Percentiles rank a stretch among this genome's conserved stretches.
These are phyloP conservation scores for Oxyria digyna DNA, from an alignment of 148 eudicot genomes.

Conservation along the genomic window DNA sequence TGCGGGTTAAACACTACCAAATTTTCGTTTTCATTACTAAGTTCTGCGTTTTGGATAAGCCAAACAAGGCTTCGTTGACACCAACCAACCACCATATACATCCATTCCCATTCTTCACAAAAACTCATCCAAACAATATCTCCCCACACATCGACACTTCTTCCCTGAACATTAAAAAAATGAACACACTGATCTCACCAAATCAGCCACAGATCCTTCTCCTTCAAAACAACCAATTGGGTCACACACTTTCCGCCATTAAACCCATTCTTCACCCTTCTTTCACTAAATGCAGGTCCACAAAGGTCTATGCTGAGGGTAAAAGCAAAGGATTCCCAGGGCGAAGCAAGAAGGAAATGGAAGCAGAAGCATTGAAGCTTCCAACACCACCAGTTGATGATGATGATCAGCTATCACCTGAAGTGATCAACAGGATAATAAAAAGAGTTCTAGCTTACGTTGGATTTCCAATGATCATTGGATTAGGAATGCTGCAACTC, in stretches of 20 bases:
- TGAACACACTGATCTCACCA: constrained; percentile 6
- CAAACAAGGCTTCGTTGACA: neutral
- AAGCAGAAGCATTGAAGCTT: no score
- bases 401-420: constrained; percentile 48
- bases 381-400: neutral
- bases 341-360: neutral
- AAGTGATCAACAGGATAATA: constrained; percentile 61
- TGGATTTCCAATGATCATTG: constrained; percentile 46
- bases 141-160: neutral
- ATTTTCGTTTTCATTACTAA: no score
- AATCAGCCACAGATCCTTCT: neutral
- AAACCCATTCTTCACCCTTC: neutral
- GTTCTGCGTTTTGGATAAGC: neutral
- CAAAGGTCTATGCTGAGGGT: neutral
- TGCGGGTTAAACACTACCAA: no score
- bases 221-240: neutral
- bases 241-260: neutral
- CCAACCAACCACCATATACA: neutral
- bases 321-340: neutral
- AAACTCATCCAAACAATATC: neutral
- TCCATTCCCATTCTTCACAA: neutral
- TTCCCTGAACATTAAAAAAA: neutral
- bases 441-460: constrained; percentile 42
- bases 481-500: constrained; percentile 30
- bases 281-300: neutral